These are phyloP conservation scores for Aegilops umbellulata DNA, from an alignment of 176 grass and related monocot species.

Conservation along the genomic window DNA sequence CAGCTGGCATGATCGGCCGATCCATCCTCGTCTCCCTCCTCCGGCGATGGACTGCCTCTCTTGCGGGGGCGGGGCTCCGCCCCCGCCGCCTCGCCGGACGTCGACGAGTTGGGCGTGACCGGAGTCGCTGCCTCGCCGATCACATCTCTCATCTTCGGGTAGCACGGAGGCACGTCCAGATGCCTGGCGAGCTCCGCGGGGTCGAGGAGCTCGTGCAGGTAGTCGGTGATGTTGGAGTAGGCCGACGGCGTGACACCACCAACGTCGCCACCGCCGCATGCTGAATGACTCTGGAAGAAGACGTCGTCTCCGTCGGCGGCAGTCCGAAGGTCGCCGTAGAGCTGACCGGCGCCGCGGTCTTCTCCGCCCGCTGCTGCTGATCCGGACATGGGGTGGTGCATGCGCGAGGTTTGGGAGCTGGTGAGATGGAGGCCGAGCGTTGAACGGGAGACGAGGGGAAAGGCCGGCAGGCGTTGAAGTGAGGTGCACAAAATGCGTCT, in stretches of 20 bases:
- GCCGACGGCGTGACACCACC: no score
- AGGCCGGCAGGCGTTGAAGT: no score
- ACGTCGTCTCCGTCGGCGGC: no score
- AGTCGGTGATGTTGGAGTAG: no score
- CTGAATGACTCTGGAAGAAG: no score
- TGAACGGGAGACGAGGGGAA: not conserved
- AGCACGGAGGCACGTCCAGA: not conserved
- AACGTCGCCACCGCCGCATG: no score
- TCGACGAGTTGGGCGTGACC: constrained; percentile 38
- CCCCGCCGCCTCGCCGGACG: constrained; percentile 19
- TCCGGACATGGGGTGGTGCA: not conserved
- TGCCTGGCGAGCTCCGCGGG: constrained; percentile 9
- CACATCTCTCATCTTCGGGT: not conserved
- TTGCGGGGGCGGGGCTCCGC: not conserved
- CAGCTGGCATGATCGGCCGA: constrained; percentile 15
- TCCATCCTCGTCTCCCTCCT: constrained; percentile 14
- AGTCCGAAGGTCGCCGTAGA: no score
- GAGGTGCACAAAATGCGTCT: not conserved
- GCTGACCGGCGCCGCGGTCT: no score
- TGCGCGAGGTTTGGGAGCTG: no score
- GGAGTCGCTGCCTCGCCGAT: not conserved
- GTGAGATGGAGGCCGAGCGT: not conserved
- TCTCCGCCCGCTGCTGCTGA: not conserved
- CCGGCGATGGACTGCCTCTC: not conserved
- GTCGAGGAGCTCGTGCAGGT: not conserved